Base-by-base conservation (phyloP, 306 rosid species). In the Coriaria nepalensis region DNA sequence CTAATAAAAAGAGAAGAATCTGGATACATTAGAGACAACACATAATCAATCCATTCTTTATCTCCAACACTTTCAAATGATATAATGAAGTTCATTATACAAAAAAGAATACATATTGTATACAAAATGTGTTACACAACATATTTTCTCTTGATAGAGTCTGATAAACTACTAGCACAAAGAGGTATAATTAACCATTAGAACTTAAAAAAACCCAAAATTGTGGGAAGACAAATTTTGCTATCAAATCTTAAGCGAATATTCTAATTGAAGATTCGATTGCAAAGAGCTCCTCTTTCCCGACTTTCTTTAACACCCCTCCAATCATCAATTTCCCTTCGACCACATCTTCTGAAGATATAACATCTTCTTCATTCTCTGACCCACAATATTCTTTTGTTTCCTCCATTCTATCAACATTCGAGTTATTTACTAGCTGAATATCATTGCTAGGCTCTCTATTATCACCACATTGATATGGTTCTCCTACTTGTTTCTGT, bases 261-360 rank as follows among this genome's bases (percentile, higher is more conserved):
- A 87, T 69, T 45, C 74, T 78, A 36, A 80, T 74, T 10, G 78
- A 68, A 58, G 94, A 76, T 40, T 66, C 55, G 12, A 83, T 70
- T 51, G 70, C 80, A 15, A 63, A 64, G 14, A 78, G 58, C 47
- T 81, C 94, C 55, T 79, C 82, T 61, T 75, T 70, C 49, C 52
- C 62, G 51, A 81, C 68, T 62, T 63, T 76, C 70, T 71, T 74
- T 85, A 80, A 69, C 46, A 71, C 57, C 43, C 94, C 87, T 9
- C 57, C 85, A 5, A 72, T 71, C 76, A 81, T 49, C 45, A 81
- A 79, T 53, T 57, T 60, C 10, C 79, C 78, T 34, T 61, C 41
- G 0, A 20, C 29, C 29, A 44, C 74, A 49, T 38, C 73, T 54
- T 74, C 67, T 8, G 10, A 0, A 47, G 61, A 58, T 5, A 55